A percentile compares a stretch with the other conserved stretches of the same genome.
phyloP scores from a whole-genome alignment of 306 rosid genomes.

The Vicia sativa region DNA sequence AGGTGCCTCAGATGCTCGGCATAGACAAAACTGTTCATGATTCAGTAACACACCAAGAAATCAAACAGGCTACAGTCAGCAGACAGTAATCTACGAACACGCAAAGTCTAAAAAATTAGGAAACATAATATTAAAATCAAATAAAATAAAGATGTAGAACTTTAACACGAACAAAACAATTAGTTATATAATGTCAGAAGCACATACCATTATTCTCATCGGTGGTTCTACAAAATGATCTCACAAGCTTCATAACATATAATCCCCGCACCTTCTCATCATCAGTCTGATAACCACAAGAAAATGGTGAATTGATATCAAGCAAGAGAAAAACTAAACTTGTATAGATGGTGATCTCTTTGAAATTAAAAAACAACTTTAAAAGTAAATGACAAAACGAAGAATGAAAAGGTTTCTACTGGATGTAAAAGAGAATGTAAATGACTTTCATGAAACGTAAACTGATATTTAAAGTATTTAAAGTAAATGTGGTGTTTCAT shows the following conservation, averaged over 20 bases:
- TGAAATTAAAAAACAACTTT: no score
- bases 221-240: conserved; percentile 80
- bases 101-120: neutral
- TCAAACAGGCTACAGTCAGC: conserved; percentile 7
- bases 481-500: no score
- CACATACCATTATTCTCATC: conserved; percentile 65
- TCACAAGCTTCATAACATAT: conserved; percentile 85
- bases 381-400: no score
- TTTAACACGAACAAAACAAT: neutral
- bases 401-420: no score
- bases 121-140: neutral
- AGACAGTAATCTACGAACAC: conserved; percentile 10
- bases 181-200: conserved; percentile 33
- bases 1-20: neutral
- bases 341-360: no score
- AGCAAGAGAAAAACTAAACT: neutral
- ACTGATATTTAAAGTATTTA: no score
- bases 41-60: conserved; percentile 8
- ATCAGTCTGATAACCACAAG: conserved; percentile 55
- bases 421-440: no score
- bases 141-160: neutral
- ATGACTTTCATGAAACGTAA: no score
- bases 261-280: conserved; percentile 87
- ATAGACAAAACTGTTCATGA: conserved; percentile 19
- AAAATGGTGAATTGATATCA: neutral